Percentiles rank a stretch among this genome's conserved stretches.
Conservation (phyloP, 139 green algal species). For the Haematococcus lacustris region DNA sequence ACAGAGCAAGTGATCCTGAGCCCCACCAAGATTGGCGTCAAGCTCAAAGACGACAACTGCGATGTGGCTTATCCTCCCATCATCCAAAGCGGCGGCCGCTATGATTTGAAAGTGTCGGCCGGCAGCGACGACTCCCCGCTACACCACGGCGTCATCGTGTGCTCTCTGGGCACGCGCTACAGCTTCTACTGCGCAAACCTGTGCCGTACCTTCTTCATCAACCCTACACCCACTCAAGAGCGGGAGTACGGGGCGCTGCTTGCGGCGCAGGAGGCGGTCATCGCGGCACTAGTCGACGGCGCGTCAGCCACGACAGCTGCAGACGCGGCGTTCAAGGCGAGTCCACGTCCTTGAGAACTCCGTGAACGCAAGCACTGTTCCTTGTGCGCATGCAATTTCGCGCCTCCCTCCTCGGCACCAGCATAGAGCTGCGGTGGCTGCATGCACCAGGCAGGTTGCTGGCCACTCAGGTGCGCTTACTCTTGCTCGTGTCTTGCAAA, state of each 20-base stretch:
- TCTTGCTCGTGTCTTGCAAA: too few relatives aligned
- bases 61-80: constrained; percentile 94
- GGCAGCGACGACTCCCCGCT: constrained; percentile 29
- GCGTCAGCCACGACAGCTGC: constrained; percentile 55
- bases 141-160: constrained; percentile 60
- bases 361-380: too few relatives aligned
- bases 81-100: constrained; percentile 72
- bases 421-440: too few relatives aligned
- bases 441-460: too few relatives aligned
- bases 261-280: constrained; percentile 66
- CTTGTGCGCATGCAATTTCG: too few relatives aligned
- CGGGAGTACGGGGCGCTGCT: constrained; percentile 67
- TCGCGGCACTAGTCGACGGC: constrained; percentile 65
- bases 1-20: too few relatives aligned
- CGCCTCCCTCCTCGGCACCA: too few relatives aligned
- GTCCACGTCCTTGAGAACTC: too few relatives aligned
- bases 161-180: constrained; percentile 73
- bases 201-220: constrained; percentile 81
- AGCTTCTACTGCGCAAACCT: constrained; percentile 91
- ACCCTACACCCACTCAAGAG: constrained; percentile 60
- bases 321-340: constrained; percentile 58
- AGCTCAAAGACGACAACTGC: constrained; percentile 72
- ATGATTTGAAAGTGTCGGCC: constrained; percentile 58
- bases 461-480: too few relatives aligned
- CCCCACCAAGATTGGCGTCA: constrained; percentile 67